A percentile compares a stretch with the other conserved stretches of the same genome.
Conservation (phyloP, 768 basidiomycete species). For the Rhodotorula sphaerocarpa region DNA sequence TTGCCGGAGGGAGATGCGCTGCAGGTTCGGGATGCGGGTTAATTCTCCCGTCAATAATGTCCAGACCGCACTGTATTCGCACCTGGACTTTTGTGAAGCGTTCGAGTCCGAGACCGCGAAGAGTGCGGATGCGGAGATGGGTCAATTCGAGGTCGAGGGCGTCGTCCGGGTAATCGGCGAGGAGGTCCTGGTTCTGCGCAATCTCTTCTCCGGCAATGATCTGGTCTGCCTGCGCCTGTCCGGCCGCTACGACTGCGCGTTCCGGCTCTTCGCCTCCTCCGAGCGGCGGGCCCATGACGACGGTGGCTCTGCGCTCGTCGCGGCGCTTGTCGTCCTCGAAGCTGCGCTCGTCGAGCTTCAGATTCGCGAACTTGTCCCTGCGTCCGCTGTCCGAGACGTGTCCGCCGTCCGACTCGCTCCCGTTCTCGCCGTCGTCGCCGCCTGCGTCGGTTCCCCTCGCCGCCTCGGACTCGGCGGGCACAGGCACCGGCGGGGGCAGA, state of each 20-base stretch:
- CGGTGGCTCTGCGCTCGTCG: slow-evolving; percentile 10
- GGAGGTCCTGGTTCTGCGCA: slow-evolving; percentile 31
- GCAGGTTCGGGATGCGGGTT: not conserved
- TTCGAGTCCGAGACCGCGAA: slow-evolving; percentile 30
- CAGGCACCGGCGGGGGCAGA: too few species aligned
- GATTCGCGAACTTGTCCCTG: slow-evolving; percentile 20
- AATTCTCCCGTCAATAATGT: not conserved
- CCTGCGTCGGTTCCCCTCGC: not conserved
- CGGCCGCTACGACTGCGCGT: too few species aligned
- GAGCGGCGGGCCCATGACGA: slow-evolving; percentile 34
- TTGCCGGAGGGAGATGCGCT: slow-evolving; percentile 40
- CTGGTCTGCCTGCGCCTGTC: not conserved
- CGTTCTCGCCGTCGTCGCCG: not conserved
- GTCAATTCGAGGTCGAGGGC: slow-evolving; percentile 39
- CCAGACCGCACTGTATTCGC: not conserved
- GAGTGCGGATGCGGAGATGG: slow-evolving; percentile 34
- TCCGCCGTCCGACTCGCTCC: not conserved
- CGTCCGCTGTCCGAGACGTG: slow-evolving; percentile 16
- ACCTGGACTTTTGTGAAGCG: slow-evolving; percentile 36
- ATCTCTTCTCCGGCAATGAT: slow-evolving; percentile 26
- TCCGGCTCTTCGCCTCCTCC: slow-evolving; percentile 1
- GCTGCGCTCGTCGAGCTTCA: slow-evolving; percentile 31
- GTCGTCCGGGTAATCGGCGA: slow-evolving; percentile 27
- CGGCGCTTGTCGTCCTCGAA: slow-evolving; percentile 32
- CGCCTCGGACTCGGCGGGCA: too few species aligned